Percentiles rank a stretch among this genome's conserved stretches.
Evolutionary conservation across 73 alveolate species (phyloP).

Genomic region (Breviolum minutum): DNA sequence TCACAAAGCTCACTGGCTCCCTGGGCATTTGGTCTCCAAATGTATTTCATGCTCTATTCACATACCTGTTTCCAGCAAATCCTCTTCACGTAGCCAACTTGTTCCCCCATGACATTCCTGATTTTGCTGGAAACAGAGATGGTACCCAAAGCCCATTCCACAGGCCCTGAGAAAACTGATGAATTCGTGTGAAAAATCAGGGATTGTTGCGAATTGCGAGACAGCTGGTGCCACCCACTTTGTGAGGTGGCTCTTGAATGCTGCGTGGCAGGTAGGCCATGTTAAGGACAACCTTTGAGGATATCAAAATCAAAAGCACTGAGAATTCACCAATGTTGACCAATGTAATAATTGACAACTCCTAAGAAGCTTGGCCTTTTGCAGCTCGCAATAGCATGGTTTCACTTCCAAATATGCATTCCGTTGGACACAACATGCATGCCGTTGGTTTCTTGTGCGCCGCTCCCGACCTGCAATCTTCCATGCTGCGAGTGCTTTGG

Average conservation of each 20-base stretch:
- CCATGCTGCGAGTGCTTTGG: too few relatives aligned
- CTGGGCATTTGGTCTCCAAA: neutral
- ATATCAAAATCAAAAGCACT: too few relatives aligned
- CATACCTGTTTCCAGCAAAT: conserved; percentile 21
- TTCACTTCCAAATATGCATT: neutral
- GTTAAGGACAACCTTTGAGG: too few relatives aligned
- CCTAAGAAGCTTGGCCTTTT: neutral
- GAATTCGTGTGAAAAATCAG: neutral
- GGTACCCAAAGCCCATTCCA: conserved; percentile 7
- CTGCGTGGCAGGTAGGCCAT: too few relatives aligned
- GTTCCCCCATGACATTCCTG: neutral
- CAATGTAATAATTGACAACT: too few relatives aligned
- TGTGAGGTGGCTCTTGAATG: neutral
- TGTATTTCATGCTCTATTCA: neutral
- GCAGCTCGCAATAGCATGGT: conserved; percentile 11
- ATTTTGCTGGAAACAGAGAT: conserved; percentile 46
- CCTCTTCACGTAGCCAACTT: neutral
- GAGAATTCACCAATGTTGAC: too few relatives aligned
- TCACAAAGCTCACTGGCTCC: conserved; percentile 2
- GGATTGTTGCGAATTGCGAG: conserved; percentile 78
- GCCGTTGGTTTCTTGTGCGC: conserved; percentile 17
- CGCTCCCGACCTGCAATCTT: conserved; percentile 13
- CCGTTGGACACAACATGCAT: neutral
- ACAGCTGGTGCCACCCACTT: conserved; percentile 37
- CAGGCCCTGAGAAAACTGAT: neutral